phyloP scores from a whole-genome alignment of 2,329 filamentous ascomycete genomes.

The Podosphaera leucotricha region DNA sequence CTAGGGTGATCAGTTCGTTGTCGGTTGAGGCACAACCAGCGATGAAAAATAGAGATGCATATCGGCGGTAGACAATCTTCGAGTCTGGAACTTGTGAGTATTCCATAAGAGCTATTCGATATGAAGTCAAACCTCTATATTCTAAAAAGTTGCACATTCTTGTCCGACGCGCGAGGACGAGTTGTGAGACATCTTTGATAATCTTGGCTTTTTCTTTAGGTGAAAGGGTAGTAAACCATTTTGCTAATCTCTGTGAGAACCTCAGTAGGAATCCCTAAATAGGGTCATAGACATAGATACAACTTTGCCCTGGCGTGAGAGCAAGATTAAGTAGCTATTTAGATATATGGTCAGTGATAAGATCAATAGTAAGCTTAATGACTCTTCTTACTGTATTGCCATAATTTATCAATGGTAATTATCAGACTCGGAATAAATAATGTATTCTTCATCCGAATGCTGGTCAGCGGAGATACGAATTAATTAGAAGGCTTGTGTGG shows the following conservation, averaged over 20 bases:
- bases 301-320: constrained; percentile 97
- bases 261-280: constrained; percentile 4
- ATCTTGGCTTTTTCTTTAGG: constrained; percentile 99
- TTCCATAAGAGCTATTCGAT: not conserved
- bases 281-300: constrained; percentile 25
- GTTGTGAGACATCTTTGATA: constrained; percentile 96
- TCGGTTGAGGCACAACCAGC: constrained; percentile 91
- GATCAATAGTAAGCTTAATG: not conserved
- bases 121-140: constrained; percentile 55
- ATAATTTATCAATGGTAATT: too few species aligned
- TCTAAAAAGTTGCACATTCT: constrained; percentile 99
- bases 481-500: too few species aligned
- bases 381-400: constrained; percentile 2
- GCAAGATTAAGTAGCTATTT: constrained; percentile 77
- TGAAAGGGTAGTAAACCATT: constrained; percentile 97
- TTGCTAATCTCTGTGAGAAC: constrained; percentile 60
- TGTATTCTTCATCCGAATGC: too few species aligned
- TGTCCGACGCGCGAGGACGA: constrained; percentile 82
- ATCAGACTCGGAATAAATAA: too few species aligned
- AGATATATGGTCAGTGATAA: constrained; percentile 6
- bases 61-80: constrained; percentile 96
- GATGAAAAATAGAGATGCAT: constrained; percentile 98
- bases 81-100: constrained; percentile 38
- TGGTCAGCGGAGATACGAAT: too few species aligned
- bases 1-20: constrained; percentile 93